Conservation (phyloP, 495 filamentous ascomycete genomes). For the Pyrenula massariospora region DNA sequence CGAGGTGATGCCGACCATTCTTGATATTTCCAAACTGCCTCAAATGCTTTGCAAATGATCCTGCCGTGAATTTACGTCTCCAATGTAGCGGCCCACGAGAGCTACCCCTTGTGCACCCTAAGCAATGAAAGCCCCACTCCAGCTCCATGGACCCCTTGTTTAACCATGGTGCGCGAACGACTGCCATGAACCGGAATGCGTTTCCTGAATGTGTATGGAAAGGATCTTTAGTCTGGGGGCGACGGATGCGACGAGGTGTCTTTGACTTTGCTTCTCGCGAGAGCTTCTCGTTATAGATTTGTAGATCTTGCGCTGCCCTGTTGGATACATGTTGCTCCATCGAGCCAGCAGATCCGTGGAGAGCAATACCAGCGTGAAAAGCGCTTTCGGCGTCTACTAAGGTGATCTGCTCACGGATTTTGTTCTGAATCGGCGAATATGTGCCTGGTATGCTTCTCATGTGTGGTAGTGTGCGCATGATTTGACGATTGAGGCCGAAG, state of each 20-base stretch:
- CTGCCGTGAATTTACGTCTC: too few species aligned
- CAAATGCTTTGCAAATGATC: too few species aligned
- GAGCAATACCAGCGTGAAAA: constrained; percentile 9
- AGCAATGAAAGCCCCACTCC: not conserved
- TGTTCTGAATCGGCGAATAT: constrained; percentile 7
- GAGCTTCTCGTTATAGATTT: too few species aligned
- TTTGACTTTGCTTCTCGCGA: too few species aligned
- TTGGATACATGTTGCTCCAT: constrained; percentile 2
- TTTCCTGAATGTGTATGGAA: not conserved
- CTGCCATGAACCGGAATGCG: not conserved
- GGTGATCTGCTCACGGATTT: constrained; percentile 2
- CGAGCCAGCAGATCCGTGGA: constrained; percentile 7
- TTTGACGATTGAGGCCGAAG: constrained; percentile 10
- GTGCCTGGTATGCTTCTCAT: constrained; percentile 11
- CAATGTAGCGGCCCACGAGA: too few species aligned
- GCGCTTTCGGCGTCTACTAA: constrained; percentile 11
- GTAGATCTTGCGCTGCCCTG: too few species aligned
- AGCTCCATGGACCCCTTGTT: not conserved
- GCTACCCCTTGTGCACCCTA: too few species aligned
- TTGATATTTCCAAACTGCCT: too few species aligned
- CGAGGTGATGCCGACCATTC: too few species aligned
- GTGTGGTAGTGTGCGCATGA: constrained; percentile 8
- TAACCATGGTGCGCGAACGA: not conserved
- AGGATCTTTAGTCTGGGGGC: too few species aligned
- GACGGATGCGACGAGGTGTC: too few species aligned